Evolutionary conservation across 108 stramenopile species (phyloP), one percentile per base, ranked within the genome.

Genomic region (Nannochloropsis salina): DNA sequence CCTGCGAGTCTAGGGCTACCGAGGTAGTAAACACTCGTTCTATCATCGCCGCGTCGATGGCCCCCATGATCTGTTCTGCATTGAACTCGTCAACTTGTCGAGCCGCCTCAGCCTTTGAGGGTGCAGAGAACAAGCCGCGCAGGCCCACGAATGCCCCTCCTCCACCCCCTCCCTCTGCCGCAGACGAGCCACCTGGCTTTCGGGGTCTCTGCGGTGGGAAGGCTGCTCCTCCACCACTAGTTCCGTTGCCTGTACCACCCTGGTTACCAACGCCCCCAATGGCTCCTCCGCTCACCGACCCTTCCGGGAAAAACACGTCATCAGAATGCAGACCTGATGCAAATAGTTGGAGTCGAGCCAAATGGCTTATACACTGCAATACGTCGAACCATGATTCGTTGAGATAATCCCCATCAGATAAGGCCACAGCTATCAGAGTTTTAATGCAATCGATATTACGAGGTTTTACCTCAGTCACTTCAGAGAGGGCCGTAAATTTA

Each of bases 321-420:
- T 98, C 96, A 6, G 95, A 91, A 84, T 93, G 94, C 87, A 90
- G 86, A 41, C 90, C 92, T 43, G 84, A 42, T 12, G 90, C 89
- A 41, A 92, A 83, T 42, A 92, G 90, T 83, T 90, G 90, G 22
- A 93, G 88, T n/a, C 92, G 88, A 85, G 95, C 93, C 47, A 99
- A 91, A 92, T 97, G 97, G 74, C 93, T 94, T 86, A 98, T 85
- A 44, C 95, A 94, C 45, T 90, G 90, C 86, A 98, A 96, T 41
- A 98, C 92, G 61, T 94, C 93, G 85, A 94, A 94, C 98, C 98
- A 99, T 22, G 95, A 93, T 41, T 89, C 90, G 41, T 94, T 95
- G 9, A 99, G 92, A 45, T 93, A 91, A 85, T 98, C 96, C 40
- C 97, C 98, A 45, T 96, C 95, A 74, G 94, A 92, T 40, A 92